Conservation (phyloP, 768 basidiomycete species). For the Naematelia encephala region DNA sequence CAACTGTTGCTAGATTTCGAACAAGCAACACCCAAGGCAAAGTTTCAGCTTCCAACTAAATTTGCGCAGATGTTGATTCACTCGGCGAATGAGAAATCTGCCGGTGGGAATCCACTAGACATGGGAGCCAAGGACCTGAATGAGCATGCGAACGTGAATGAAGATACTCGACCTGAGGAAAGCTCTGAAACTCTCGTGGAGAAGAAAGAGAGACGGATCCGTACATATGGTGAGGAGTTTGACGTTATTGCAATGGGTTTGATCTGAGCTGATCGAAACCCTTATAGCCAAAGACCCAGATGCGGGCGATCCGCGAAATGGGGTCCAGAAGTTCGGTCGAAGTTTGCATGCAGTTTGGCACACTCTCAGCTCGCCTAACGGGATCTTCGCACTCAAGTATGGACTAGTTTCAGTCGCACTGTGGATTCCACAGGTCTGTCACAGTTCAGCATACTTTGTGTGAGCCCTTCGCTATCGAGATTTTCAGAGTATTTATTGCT, state of each 20-base stretch:
- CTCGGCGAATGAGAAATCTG: conserved; percentile 26
- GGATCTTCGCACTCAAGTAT: conserved; percentile 58
- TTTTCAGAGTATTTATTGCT: background rate
- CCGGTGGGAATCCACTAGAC: conserved; percentile 38
- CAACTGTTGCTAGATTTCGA: conserved; percentile 52
- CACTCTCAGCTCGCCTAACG: conserved; percentile 55
- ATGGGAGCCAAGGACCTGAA: conserved; percentile 20
- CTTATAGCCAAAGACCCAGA: conserved; percentile 43
- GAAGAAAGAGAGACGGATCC: conserved; percentile 9
- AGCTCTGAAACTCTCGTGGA: conserved; percentile 8
- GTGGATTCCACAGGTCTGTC: conserved; percentile 58
- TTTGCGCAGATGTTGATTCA: conserved; percentile 50
- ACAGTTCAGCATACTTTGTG: conserved; percentile 54
- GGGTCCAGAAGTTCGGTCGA: conserved; percentile 53
- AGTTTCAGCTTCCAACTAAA: conserved; percentile 59
- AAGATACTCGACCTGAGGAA: conserved; percentile 1
- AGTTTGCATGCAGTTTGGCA: conserved; percentile 50
- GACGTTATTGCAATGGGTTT: conserved; percentile 20
- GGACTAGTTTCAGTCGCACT: conserved; percentile 56
- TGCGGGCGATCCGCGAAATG: conserved; percentile 54
- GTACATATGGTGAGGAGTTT: conserved; percentile 10
- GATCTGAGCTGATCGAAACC: conserved; percentile 29
- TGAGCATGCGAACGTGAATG: conserved; percentile 6
- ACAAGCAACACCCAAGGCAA: conserved; percentile 51
- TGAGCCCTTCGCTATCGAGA: conserved; percentile 11